Evolutionary conservation across 2,329 filamentous ascomycete species (phyloP), one percentile per base, ranked within the genome.

Genomic region (Trichoderma sp.): DNA sequence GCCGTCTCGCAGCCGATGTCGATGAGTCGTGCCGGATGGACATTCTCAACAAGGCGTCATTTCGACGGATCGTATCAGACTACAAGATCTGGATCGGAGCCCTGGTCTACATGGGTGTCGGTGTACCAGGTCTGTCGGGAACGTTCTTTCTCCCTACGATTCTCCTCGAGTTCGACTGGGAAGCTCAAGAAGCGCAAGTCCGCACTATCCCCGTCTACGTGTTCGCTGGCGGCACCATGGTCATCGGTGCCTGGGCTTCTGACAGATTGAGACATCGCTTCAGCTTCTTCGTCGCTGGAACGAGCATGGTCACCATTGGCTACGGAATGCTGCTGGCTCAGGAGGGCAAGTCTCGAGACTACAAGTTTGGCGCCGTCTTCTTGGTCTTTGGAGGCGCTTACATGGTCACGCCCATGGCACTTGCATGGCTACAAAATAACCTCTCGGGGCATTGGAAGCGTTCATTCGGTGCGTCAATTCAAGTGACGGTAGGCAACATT

Each of bases 371-470:
- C 10, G 82, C 78, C 19, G 80, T 80, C 65, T 81, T 83, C 67
- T 70, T 83, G 15, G 73, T 77, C 52, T 72, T 73, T 30, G 72
- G 69, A 6, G 75, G 75, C 17, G 76, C 76, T 68, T 86, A 86
- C 73, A 81, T 83, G 41, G 82, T 84, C 67, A 82, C 85, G 3
- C 83, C 85, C 7, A 79, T 84, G 39, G 81, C 81, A 48, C 78
- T 86, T 63, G 82, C 84, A 30, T 87, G 84, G 84, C 85, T 85
- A 64, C 81, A 80, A n/a, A 84, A 83, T 72, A 86, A 86, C 69
- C 83, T 86, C 56, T 82, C 82, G 2, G 83, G 82, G 5, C 81
- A 80, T 43, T 74, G 83, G 65, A 86, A 86, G 77, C 78, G 83
- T 61, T 82, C 79, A 50, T 82, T 83, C 10, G 83, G 83, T 17